Evolutionary conservation across 139 green algal species (phyloP).

Genomic region (Micractinium sp.): DNA sequence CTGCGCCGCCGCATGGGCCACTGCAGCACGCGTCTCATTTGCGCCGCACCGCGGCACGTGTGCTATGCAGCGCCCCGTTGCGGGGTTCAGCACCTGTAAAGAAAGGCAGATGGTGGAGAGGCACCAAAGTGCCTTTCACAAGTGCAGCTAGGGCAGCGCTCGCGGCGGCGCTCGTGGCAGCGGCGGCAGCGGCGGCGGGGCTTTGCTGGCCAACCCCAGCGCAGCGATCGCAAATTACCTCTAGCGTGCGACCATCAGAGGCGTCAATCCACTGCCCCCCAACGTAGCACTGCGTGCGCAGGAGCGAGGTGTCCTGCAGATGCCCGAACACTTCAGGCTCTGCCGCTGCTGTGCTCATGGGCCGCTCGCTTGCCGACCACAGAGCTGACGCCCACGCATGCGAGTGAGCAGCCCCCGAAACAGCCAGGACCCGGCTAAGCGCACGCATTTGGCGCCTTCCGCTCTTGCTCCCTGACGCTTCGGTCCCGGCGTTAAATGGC

Average conservation of each 20-base stretch:
- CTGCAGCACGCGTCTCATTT: slow-evolving; percentile 71
- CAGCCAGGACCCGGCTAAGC: too few species aligned
- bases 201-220: background rate
- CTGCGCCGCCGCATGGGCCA: slow-evolving; percentile 69
- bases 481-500: too few species aligned
- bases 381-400: too few species aligned
- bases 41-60: slow-evolving; percentile 62
- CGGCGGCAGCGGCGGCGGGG: background rate
- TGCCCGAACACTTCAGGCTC: background rate
- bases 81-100: slow-evolving; percentile 81
- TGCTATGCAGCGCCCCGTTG: slow-evolving; percentile 74
- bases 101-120: background rate
- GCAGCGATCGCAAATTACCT: slow-evolving; percentile 1
- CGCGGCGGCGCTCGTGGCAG: too few species aligned
- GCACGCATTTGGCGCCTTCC: too few species aligned
- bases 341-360: background rate
- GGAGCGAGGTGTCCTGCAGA: slow-evolving; percentile 16
- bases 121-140: background rate
- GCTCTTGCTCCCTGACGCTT: too few species aligned
- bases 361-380: background rate
- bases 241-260: background rate
- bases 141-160: background rate
- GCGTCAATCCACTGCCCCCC: slow-evolving; percentile 29
- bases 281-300: slow-evolving; percentile 15
- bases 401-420: too few species aligned